Percentiles rank a stretch among this genome's conserved stretches.
Evolutionary conservation across 495 filamentous ascomycete genomes (phyloP).

Genomic region (Lophiostoma macrostomum): DNA sequence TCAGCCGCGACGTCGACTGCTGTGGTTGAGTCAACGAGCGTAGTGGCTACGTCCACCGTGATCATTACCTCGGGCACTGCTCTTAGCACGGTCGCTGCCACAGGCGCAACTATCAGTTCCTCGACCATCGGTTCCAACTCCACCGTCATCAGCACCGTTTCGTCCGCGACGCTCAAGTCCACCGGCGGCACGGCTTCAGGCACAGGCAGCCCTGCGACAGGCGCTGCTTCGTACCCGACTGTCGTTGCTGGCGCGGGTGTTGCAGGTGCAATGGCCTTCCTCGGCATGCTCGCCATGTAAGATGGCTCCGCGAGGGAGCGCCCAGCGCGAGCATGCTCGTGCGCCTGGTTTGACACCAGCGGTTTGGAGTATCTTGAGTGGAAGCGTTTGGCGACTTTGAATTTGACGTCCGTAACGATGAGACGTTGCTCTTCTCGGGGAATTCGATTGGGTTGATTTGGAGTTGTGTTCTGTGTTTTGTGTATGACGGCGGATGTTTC

Average conservation of each 20-base stretch:
- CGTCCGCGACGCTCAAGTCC: constrained; percentile 18
- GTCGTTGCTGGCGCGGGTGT: constrained; percentile 39
- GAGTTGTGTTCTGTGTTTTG: background rate
- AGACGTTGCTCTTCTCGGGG: constrained; percentile 12
- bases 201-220: constrained; percentile 26
- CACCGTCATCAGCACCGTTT: constrained; percentile 15
- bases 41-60: background rate
- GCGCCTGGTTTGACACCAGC: background rate
- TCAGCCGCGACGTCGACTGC: background rate
- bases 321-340: too few species aligned
- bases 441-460: constrained; percentile 4
- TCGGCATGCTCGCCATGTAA: constrained; percentile 44
- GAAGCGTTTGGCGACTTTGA: too few species aligned
- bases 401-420: constrained; percentile 25
- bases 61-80: background rate
- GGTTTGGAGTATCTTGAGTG: constrained; percentile 19
- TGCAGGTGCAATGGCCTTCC: constrained; percentile 40
- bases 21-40: background rate
- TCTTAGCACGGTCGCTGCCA: background rate
- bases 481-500: background rate
- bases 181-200: constrained; percentile 12
- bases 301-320: too few species aligned
- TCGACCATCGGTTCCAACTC: constrained; percentile 5
- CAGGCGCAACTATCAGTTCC: background rate
- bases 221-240: constrained; percentile 36